Conservation (phyloP, 306 rosid genomes). For the Cicer cuneatum region DNA sequence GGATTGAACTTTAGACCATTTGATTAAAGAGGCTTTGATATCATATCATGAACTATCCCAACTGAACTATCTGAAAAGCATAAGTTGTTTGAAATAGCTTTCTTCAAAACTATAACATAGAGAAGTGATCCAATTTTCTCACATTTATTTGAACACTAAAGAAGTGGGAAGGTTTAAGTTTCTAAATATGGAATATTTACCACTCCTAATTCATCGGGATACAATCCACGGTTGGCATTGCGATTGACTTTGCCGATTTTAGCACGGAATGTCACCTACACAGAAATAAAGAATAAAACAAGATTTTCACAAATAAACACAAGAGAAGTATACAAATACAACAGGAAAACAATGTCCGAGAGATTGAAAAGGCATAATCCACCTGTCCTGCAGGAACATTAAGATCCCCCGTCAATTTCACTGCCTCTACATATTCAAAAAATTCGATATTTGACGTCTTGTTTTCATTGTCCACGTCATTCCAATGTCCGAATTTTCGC, state of each 20-base stretch:
- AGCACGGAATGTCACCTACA: slow-evolving; percentile 94
- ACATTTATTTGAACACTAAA: slow-evolving; percentile 25
- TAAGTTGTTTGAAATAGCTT: slow-evolving; percentile 13
- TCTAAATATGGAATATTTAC: slow-evolving; percentile 51
- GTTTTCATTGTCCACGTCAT: slow-evolving; percentile 55
- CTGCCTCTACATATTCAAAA: slow-evolving; percentile 97
- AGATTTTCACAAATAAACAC: slow-evolving; percentile 20
- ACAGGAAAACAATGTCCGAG: slow-evolving; percentile 29
- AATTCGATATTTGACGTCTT: slow-evolving; percentile 73
- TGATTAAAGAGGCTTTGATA: neutral
- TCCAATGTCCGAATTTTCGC: slow-evolving; percentile 96
- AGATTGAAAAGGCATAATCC: slow-evolving; percentile 54
- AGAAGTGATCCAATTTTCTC: slow-evolving; percentile 7
- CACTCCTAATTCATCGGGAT: slow-evolving; percentile 99
- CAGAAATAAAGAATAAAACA: slow-evolving; percentile 19
- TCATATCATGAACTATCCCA: neutral
- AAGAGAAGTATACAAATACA: slow-evolving; percentile 8
- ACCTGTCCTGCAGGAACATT: slow-evolving; percentile 99
- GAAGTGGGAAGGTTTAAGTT: neutral
- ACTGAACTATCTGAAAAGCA: neutral
- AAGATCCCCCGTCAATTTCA: slow-evolving; percentile 94
- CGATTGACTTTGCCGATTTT: slow-evolving; percentile 86
- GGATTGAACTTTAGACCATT: neutral
- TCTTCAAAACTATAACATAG: neutral
- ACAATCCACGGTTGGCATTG: slow-evolving; percentile 73